These are phyloP conservation scores for Paecilomyces formosus DNA, from an alignment of 2,329 filamentous ascomycete genomes.

Conservation along the genomic window DNA sequence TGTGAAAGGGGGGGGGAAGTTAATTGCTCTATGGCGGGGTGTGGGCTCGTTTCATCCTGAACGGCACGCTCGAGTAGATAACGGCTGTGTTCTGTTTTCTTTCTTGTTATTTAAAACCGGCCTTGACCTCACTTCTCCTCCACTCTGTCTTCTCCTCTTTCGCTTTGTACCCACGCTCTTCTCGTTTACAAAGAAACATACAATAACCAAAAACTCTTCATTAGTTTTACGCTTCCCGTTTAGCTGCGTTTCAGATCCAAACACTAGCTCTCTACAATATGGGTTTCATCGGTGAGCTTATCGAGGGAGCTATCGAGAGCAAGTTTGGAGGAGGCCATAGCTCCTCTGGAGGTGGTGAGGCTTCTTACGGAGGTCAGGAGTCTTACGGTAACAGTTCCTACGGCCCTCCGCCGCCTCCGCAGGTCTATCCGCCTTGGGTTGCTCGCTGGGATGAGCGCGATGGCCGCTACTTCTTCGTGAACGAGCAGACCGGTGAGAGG, in stretches of 20 bases:
- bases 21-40: background rate
- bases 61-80: background rate
- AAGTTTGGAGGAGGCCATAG: slow-evolving; percentile 28
- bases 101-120: too few species aligned
- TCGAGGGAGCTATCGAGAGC: background rate
- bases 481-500: slow-evolving; percentile 39
- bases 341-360: slow-evolving; percentile 18
- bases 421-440: slow-evolving; percentile 33
- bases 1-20: background rate
- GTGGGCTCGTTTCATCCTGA: background rate
- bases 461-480: slow-evolving; percentile 39
- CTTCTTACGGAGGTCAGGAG: background rate
- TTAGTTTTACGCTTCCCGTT: background rate
- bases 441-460: slow-evolving; percentile 37
- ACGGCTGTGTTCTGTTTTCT: background rate
- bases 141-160: background rate
- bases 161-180: background rate
- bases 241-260: background rate
- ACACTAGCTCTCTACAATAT: background rate
- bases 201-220: too few species aligned
- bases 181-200: background rate
- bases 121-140: too few species aligned
- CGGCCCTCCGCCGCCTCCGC: slow-evolving; percentile 32
- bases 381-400: background rate
- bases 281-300: background rate